Evolutionary conservation across 2,329 filamentous ascomycete species (phyloP).

Genomic region (Exophiala bonariae): DNA sequence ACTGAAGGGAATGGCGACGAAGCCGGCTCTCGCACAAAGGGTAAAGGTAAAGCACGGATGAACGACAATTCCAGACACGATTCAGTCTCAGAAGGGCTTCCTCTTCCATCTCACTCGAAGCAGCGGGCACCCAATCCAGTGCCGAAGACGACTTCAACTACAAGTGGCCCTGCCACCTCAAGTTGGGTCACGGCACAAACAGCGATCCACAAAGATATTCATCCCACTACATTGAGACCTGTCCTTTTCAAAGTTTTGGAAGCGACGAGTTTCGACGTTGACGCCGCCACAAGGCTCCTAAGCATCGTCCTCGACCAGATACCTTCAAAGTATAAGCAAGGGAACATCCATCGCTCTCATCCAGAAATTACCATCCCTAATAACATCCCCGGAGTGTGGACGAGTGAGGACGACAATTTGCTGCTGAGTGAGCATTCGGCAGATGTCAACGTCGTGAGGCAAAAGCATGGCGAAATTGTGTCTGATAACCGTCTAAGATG

Average conservation of each 20-base stretch:
- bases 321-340: slow-evolving; percentile 31
- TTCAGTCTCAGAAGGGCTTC: background rate
- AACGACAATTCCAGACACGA: background rate
- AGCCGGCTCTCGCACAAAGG: background rate
- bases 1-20: background rate
- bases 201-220: slow-evolving; percentile 3
- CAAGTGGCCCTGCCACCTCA: background rate
- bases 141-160: background rate
- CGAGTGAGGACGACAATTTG: slow-evolving; percentile 43
- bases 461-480: slow-evolving; percentile 45
- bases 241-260: slow-evolving; percentile 15
- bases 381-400: slow-evolving; percentile 49
- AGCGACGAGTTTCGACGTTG: slow-evolving; percentile 18
- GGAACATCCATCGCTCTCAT: slow-evolving; percentile 38
- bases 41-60: background rate
- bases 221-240: background rate
- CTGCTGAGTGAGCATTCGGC: slow-evolving; percentile 36
- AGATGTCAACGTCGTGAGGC: slow-evolving; percentile 35
- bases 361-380: slow-evolving; percentile 37
- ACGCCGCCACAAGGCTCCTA: slow-evolving; percentile 12
- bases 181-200: slow-evolving; percentile 10
- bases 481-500: slow-evolving; percentile 13
- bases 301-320: slow-evolving; percentile 17
- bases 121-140: background rate
- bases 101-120: background rate